phyloP scores from a whole-genome alignment of 2,329 filamentous ascomycete species.

The Aspergillus sclerotialis region DNA sequence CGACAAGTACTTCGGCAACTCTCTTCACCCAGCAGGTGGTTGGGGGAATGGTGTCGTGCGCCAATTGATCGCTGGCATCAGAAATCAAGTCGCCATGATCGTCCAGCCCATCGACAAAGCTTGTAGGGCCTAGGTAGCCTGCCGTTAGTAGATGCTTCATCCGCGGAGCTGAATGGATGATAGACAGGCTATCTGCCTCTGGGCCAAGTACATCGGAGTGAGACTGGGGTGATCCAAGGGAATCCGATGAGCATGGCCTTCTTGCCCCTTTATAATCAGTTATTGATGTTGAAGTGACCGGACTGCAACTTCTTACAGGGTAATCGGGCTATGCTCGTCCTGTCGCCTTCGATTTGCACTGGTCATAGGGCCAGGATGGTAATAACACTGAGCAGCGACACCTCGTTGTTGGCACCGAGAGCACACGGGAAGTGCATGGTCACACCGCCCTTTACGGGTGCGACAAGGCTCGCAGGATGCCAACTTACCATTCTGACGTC shows the following conservation, averaged over 20 bases:
- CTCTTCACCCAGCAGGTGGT: conserved; percentile 17
- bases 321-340: background rate
- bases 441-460: conserved; percentile 25
- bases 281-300: conserved; percentile 1
- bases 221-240: too few relatives aligned
- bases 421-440: conserved; percentile 21
- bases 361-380: conserved; percentile 26
- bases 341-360: too few relatives aligned
- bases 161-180: background rate
- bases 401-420: conserved; percentile 20
- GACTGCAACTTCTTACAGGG: background rate
- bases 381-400: conserved; percentile 16
- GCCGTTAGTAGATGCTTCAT: conserved; percentile 1
- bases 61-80: too few relatives aligned
- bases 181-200: conserved; percentile 1
- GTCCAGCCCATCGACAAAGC: conserved; percentile 22
- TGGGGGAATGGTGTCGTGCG: too few relatives aligned
- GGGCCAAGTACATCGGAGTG: background rate
- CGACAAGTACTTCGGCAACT: conserved; percentile 10
- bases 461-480: conserved; percentile 28
- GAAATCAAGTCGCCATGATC: conserved; percentile 15
- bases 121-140: conserved; percentile 29
- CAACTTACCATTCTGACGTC: conserved; percentile 23
- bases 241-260: too few relatives aligned
- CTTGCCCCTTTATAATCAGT: conserved; percentile 2